Percentiles rank a stretch among this genome's conserved stretches.
Evolutionary conservation across 345 rosid genomes (phyloP).

Genomic region (Populus davidiana): DNA sequence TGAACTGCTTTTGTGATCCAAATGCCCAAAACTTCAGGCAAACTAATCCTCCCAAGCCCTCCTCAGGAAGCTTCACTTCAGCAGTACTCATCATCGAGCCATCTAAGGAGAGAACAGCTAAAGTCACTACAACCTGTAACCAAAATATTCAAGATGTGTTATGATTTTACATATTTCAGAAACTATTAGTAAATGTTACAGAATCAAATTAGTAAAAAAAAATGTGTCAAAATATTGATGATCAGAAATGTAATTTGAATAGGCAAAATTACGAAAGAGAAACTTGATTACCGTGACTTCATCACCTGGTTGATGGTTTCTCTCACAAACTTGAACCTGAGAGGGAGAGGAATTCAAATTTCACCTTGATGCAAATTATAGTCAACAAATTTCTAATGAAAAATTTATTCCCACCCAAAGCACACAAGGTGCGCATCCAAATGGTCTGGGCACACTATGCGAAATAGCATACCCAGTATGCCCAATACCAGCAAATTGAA

Average conservation of each 20-base stretch:
- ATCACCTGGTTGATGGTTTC: conserved; percentile 96
- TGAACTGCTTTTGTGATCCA: conserved; percentile 53
- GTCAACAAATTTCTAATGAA: not conserved
- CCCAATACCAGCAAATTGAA: not conserved
- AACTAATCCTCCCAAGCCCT: conserved; percentile 77
- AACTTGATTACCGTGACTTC: conserved; percentile 64
- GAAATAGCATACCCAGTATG: not conserved
- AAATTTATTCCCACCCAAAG: not conserved
- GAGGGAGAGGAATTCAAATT: conserved; percentile 14
- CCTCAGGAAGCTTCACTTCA: conserved; percentile 86
- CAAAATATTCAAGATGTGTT: conserved; percentile 18
- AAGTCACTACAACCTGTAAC: conserved; percentile 67
- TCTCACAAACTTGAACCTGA: conserved; percentile 94
- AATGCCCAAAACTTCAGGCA: conserved; percentile 84
- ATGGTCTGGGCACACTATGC: not conserved
- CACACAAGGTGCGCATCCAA: not conserved
- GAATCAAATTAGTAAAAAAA: not conserved
- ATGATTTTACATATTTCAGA: not conserved
- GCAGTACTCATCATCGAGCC: conserved; percentile 79
- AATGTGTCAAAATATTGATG: not conserved
- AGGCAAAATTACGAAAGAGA: not conserved
- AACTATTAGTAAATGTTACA: not conserved
- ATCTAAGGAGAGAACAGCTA: conserved; percentile 73
- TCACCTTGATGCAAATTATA: conserved; percentile 1
- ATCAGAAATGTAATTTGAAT: not conserved